Evolutionary conservation across 768 basidiomycete genomes (phyloP).

Genomic region (Lentinula aciculospora): DNA sequence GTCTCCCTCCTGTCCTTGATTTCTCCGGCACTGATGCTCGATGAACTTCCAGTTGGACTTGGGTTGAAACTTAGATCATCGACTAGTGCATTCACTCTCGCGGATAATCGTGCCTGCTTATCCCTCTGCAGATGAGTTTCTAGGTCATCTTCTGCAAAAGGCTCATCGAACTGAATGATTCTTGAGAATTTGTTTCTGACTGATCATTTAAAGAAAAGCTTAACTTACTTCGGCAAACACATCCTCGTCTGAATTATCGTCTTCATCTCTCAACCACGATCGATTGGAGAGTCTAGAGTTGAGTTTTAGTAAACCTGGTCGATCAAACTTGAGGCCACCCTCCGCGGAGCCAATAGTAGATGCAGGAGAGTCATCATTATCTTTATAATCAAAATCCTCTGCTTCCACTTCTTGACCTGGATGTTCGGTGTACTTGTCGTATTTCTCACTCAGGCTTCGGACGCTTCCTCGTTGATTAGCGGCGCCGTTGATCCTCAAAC

Average conservation of each 20-base stretch:
- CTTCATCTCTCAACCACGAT: conserved; percentile 57
- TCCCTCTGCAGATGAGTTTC: conserved; percentile 91
- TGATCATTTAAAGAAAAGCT: background rate
- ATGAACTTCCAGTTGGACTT: background rate
- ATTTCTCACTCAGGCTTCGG: conserved; percentile 73
- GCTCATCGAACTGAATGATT: conserved; percentile 74
- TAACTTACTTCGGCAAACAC: conserved; percentile 83
- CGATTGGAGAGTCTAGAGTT: conserved; percentile 83
- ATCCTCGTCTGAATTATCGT: conserved; percentile 86
- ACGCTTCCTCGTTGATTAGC: conserved; percentile 16
- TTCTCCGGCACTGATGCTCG: background rate
- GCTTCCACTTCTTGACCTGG: conserved; percentile 19
- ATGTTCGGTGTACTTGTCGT: conserved; percentile 54
- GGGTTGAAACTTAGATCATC: conserved; percentile 44
- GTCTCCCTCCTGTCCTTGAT: conserved; percentile 28
- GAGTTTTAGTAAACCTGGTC: conserved; percentile 59
- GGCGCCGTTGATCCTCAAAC: background rate
- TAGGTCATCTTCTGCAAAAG: conserved; percentile 85
- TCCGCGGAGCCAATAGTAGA: background rate
- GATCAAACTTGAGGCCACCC: background rate
- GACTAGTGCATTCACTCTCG: conserved; percentile 75
- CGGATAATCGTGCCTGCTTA: conserved; percentile 85
- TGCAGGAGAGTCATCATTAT: conserved; percentile 27
- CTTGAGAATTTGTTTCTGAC: background rate
- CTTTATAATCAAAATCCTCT: conserved; percentile 87